These are phyloP conservation scores for Salix dunnii DNA, from an alignment of 345 rosid genomes.

Conservation along the genomic window DNA sequence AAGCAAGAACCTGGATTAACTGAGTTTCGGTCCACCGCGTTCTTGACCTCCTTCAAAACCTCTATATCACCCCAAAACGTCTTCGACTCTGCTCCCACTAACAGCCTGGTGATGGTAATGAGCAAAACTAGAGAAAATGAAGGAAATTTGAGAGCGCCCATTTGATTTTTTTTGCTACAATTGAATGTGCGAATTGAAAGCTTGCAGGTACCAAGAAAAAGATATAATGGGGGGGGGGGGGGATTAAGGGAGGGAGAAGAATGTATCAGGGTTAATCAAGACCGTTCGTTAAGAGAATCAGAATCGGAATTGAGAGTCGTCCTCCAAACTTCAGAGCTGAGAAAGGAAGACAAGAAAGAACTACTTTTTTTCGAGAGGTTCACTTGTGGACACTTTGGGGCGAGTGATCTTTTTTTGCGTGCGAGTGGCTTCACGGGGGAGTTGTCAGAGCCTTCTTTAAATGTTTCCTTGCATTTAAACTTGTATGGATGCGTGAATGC, in stretches of 20 bases:
- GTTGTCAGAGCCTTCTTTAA: conserved; percentile 22
- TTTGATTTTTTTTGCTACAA: neutral
- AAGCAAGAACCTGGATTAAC: conserved; percentile 72
- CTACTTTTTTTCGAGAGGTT: neutral
- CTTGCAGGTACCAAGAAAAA: neutral
- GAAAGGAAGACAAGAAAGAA: conserved; percentile 1
- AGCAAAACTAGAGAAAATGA: conserved; percentile 25
- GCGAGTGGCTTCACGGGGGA: conserved; percentile 30
- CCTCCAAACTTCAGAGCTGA: neutral
- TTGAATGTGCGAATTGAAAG: too few species aligned
- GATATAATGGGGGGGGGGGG: neutral
- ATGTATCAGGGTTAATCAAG: conserved; percentile 9
- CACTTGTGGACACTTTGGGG: neutral
- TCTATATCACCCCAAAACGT: conserved; percentile 55
- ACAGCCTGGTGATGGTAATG: conserved; percentile 2
- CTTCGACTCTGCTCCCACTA: conserved; percentile 33
- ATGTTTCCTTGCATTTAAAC: conserved; percentile 5
- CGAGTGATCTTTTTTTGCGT: neutral
- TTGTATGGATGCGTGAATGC: neutral
- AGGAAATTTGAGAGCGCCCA: conserved; percentile 28
- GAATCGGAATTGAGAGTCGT: neutral
- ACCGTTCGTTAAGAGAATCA: conserved; percentile 20
- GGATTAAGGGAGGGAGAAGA: neutral
- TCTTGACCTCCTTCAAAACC: conserved; percentile 51
- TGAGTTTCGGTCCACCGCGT: conserved; percentile 42